Conservation (phyloP, 2,329 filamentous ascomycete species). For the Fusarium setosum region DNA sequence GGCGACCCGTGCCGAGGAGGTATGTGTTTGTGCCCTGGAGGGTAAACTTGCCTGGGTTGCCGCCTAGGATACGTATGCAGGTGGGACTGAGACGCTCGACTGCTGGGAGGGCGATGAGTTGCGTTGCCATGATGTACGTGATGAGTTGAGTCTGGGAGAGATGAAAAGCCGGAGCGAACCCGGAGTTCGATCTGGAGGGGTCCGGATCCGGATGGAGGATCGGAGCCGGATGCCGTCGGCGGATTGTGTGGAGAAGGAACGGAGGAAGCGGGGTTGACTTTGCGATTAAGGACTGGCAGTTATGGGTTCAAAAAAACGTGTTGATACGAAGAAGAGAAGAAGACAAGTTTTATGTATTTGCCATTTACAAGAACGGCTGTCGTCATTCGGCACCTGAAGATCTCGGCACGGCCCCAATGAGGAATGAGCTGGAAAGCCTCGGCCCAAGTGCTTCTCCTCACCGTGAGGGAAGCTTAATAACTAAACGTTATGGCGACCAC, state of each 20-base stretch:
- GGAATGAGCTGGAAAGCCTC: constrained; percentile 33
- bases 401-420: background rate
- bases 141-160: background rate
- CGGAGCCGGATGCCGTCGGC: constrained; percentile 19
- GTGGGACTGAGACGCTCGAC: constrained; percentile 82
- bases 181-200: constrained; percentile 17
- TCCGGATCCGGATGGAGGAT: constrained; percentile 25
- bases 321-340: background rate
- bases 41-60: constrained; percentile 87
- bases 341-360: background rate
- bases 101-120: constrained; percentile 74
- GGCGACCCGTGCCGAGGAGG: constrained; percentile 79
- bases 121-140: constrained; percentile 63
- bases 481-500: background rate
- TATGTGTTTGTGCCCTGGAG: constrained; percentile 94
- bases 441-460: constrained; percentile 23
- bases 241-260: constrained; percentile 13
- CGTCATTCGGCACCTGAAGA: constrained; percentile 22
- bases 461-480: constrained; percentile 2
- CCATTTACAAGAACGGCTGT: background rate
- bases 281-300: background rate
- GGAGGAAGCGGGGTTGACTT: background rate
- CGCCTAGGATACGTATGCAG: constrained; percentile 87
- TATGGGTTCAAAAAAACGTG: background rate
- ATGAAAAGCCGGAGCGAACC: background rate